Percentiles rank a stretch among this genome's conserved stretches.
These are phyloP conservation scores for Podaxis carcinomalis DNA, from an alignment of 768 basidiomycete genomes.

Conservation along the genomic window DNA sequence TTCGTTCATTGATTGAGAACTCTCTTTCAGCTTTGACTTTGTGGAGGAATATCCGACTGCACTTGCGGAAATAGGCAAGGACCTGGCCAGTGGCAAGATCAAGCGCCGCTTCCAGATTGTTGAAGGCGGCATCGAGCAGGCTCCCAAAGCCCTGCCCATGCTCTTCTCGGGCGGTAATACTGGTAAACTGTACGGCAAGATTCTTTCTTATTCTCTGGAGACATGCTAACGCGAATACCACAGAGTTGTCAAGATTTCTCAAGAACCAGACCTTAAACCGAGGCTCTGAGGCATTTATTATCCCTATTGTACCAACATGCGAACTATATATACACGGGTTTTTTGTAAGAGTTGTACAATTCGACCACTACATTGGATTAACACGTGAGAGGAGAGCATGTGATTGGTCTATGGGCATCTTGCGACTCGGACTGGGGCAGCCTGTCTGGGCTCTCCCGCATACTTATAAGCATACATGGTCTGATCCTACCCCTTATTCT, in stretches of 20 bases:
- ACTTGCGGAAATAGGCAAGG: slow-evolving; percentile 48
- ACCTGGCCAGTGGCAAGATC: slow-evolving; percentile 63
- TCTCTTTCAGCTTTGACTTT: slow-evolving; percentile 68
- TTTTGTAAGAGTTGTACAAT: too few relatives aligned
- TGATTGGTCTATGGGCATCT: neutral
- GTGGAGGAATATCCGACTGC: slow-evolving; percentile 53
- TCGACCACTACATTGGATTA: neutral
- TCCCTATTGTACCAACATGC: neutral
- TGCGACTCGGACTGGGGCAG: neutral
- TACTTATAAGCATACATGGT: neutral
- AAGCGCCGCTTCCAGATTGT: slow-evolving; percentile 80
- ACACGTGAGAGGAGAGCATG: neutral
- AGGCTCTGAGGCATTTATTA: slow-evolving; percentile 25
- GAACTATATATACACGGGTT: too few relatives aligned
- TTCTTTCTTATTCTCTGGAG: neutral
- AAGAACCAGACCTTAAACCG: slow-evolving; percentile 28
- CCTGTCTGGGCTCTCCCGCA: neutral
- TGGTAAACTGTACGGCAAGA: slow-evolving; percentile 59
- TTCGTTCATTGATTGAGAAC: neutral
- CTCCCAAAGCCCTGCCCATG: slow-evolving; percentile 64
- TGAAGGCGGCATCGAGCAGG: slow-evolving; percentile 65
- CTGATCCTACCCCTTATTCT: neutral
- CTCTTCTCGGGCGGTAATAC: slow-evolving; percentile 75
- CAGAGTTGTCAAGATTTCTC: slow-evolving; percentile 57
- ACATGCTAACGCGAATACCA: slow-evolving; percentile 10